Percentiles rank a stretch among this genome's conserved stretches.
Evolutionary conservation across 345 rosid species (phyloP).

Genomic region (Kernera saxatilis): DNA sequence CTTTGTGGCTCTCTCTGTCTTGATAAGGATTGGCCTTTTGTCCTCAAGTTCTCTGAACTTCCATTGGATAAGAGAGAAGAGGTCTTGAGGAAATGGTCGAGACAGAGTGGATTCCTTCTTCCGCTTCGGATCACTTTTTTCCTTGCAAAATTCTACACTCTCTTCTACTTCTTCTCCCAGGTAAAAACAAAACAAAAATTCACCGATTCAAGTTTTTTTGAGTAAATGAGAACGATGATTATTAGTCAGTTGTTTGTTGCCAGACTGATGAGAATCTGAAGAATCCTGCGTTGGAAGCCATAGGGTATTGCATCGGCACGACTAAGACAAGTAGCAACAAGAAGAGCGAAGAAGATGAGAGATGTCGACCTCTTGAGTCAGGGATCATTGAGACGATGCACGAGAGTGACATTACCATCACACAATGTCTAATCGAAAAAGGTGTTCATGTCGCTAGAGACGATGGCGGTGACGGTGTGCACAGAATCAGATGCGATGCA

Average conservation of each 20-base stretch:
- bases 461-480: constrained; percentile 2
- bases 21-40: constrained; percentile 57
- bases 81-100: constrained; percentile 57
- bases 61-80: constrained; percentile 53
- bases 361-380: constrained; percentile 34
- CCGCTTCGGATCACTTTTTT: constrained; percentile 48
- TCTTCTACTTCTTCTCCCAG: constrained; percentile 53
- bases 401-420: constrained; percentile 31
- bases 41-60: constrained; percentile 61
- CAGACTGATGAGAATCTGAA: constrained; percentile 45
- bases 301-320: constrained; percentile 48
- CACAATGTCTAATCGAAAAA: constrained; percentile 25
- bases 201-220: neutral
- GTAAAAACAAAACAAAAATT: constrained; percentile 10
- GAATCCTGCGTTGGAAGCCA: constrained; percentile 64
- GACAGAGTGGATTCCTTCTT: constrained; percentile 25
- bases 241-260: neutral
- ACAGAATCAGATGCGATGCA: constrained; percentile 49
- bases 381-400: constrained; percentile 40
- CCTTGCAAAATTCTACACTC: constrained; percentile 43
- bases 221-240: neutral
- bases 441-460: constrained; percentile 41
- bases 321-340: constrained; percentile 12
- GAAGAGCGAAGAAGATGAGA: neutral
- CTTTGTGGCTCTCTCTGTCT: constrained; percentile 62